Conservation (phyloP, 306 rosid genomes). For the Cicer judaicum region DNA sequence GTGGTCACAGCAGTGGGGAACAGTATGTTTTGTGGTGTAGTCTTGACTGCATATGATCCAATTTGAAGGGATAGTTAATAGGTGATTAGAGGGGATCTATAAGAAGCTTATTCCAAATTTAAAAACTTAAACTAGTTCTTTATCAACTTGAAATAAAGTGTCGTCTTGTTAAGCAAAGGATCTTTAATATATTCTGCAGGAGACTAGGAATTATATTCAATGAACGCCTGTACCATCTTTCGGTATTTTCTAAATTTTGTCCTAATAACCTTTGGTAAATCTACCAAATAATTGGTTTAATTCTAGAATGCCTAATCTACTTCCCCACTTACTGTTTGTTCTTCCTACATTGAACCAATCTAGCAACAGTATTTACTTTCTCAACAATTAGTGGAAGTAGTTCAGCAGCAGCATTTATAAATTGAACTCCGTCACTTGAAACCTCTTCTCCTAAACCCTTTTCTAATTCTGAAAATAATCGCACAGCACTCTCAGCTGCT, state of each 20-base stretch:
- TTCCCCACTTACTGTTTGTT: slow-evolving; percentile 44
- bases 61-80: no score
- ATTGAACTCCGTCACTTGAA: slow-evolving; percentile 46
- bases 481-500: slow-evolving; percentile 59
- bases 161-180: slow-evolving; percentile 8
- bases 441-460: slow-evolving; percentile 44
- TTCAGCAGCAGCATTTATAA: slow-evolving; percentile 55
- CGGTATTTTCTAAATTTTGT: slow-evolving; percentile 40
- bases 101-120: no score
- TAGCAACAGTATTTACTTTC: slow-evolving; percentile 59
- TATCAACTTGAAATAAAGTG: slow-evolving; percentile 11
- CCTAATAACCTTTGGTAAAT: slow-evolving; percentile 31
- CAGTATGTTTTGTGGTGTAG: no score
- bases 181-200: slow-evolving; percentile 10
- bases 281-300: slow-evolving; percentile 40
- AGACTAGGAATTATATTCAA: slow-evolving; percentile 6
- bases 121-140: neutral
- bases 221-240: slow-evolving; percentile 23
- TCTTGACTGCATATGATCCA: no score
- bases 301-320: slow-evolving; percentile 32
- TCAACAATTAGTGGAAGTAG: slow-evolving; percentile 59
- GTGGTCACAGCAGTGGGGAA: no score
- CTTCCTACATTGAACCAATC: slow-evolving; percentile 52
- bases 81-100: no score
- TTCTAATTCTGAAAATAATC: slow-evolving; percentile 48